Base-by-base conservation (phyloP, 2,329 filamentous ascomycete species). In the Sporothrix mexicana region DNA sequence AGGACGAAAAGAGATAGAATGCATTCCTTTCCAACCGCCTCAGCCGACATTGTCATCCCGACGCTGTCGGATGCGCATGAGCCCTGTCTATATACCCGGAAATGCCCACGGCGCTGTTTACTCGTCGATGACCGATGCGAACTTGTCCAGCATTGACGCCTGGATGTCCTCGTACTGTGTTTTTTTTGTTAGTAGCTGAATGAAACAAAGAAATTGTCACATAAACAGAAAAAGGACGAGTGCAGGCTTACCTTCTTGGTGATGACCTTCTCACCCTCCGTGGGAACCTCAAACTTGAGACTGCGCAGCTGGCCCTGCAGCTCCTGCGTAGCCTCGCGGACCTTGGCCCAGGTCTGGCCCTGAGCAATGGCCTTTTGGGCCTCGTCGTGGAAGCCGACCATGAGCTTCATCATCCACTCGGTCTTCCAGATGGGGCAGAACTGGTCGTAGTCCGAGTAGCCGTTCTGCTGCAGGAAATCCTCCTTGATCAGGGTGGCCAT, bases 391-490 rank as follows among this genome's bases (percentile, higher is more conserved):
- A 95, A 99, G 73, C 92, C 93, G 87, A 99, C 93, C 91, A 99
- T 98, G 76, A 94, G 92, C 89, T 97, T 98, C 96, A 99, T 99
- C 96, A 99, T 98, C 92, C 96, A 99, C 82, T 97, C 93, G 0
- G 96, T 99, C 91, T 99, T 99, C 96, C 96, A 99, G 80, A 99
- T 89, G 68, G 96, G 96, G 81, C 96, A 99, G 90, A 97, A 99
- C 85, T 98, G 95, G 81, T 99, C 96, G 82, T 99, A 98, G 83
- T 98, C 94, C 77, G 93, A 96, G 89, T 99, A 99, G 76, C 96
- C 96, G 85, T 99, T 99, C 83, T 99, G 96, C 84, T 99, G 96
- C 81, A 99, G 82, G 86, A 99, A 99, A 82, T 99, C 96, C 80
- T 99, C 96, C 89, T 99, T 99, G 83, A 99, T 86, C 77, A 99